phyloP scores from a whole-genome alignment of 1,284 basidiomycete genomes.

The Meripilus lineatus region DNA sequence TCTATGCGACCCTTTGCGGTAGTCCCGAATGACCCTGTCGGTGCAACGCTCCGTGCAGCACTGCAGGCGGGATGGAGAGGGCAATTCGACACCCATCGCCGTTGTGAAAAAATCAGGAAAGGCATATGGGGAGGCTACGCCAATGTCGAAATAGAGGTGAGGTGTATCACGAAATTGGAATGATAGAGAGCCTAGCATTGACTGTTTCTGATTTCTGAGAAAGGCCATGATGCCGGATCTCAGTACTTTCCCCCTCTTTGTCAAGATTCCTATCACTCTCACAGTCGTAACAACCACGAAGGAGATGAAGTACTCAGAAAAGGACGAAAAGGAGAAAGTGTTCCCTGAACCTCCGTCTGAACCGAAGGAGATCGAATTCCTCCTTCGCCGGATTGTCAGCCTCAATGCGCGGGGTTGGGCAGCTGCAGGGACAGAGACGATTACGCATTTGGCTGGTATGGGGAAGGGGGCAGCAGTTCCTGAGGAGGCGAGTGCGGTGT shows the following conservation, averaged over 20 bases:
- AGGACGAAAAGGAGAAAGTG: neutral
- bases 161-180: neutral
- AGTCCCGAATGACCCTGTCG: neutral
- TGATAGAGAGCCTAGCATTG: neutral
- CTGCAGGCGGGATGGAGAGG: neutral
- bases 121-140: neutral
- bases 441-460: neutral
- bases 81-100: neutral
- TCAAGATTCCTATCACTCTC: neutral
- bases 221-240: neutral
- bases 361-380: neutral
- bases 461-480: no score
- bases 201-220: neutral
- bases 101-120: neutral
- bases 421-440: neutral
- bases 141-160: neutral
- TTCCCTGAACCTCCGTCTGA: neutral
- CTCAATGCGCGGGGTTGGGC: neutral
- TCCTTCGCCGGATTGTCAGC: neutral
- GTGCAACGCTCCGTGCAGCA: neutral
- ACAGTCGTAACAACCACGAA: neutral
- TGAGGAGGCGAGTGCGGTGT: neutral
- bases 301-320: neutral
- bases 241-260: neutral
- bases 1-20: neutral